Evolutionary conservation across 495 filamentous ascomycete genomes (phyloP).

Genomic region (Pyrenopolyporus hunteri): DNA sequence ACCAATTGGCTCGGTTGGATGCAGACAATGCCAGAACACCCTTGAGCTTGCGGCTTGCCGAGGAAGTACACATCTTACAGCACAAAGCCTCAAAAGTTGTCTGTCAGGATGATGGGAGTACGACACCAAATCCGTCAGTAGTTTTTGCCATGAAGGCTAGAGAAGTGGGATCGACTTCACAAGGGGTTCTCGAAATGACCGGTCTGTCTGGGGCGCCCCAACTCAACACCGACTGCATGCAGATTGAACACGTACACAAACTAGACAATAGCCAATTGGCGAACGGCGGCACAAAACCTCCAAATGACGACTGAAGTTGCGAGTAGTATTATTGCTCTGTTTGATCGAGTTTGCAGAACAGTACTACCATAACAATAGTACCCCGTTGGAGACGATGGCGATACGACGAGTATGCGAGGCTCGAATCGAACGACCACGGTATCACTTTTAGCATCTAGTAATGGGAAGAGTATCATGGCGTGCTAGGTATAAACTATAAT

Average conservation of each 20-base stretch:
- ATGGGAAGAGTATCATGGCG: no score
- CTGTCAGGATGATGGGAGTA: constrained; percentile 10
- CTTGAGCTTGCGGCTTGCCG: constrained; percentile 32
- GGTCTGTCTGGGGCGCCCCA: neutral
- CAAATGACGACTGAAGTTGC: neutral
- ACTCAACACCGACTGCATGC: constrained; percentile 21
- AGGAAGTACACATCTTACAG: constrained; percentile 38
- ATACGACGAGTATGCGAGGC: no score
- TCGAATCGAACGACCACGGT: no score
- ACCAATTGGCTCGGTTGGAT: constrained; percentile 2
- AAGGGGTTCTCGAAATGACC: constrained; percentile 2
- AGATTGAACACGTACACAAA: constrained; percentile 34
- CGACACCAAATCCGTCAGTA: neutral
- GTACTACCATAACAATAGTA: no score
- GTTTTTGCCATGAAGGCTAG: constrained; percentile 4
- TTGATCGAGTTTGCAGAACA: neutral
- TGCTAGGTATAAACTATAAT: no score
- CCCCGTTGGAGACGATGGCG: no score
- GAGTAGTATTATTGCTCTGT: neutral
- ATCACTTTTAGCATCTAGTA: no score
- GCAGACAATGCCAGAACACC: constrained; percentile 20
- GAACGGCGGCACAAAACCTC: neutral
- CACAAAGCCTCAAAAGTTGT: neutral
- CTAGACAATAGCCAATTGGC: constrained; percentile 23
- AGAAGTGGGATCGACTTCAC: neutral